Conservation (phyloP, 106 monocot genomes). For the Platanthera zijinensis region DNA sequence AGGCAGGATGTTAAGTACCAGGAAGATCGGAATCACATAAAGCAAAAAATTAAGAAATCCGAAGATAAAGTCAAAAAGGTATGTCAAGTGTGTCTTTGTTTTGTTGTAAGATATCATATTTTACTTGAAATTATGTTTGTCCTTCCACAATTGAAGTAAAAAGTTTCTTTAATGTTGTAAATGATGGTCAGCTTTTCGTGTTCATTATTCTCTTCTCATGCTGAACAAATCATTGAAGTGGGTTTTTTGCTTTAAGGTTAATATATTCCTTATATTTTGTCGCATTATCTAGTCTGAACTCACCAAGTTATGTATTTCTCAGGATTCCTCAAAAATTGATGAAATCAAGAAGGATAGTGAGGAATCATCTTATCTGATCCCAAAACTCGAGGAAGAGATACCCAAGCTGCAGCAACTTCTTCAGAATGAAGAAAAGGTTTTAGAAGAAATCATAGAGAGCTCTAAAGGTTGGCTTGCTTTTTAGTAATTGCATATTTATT, state of each 20-base stretch:
- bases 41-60: conserved; percentile 80
- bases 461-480: conserved; percentile 48
- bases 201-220: background rate
- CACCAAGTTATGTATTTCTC: conserved; percentile 11
- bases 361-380: conserved; percentile 59
- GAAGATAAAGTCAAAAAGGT: conserved; percentile 84
- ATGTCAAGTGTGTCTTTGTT: background rate
- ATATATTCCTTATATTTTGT: background rate
- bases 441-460: conserved; percentile 74
- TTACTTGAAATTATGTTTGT: background rate
- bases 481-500: background rate
- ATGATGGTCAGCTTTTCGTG: background rate
- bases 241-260: background rate
- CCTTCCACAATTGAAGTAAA: background rate
- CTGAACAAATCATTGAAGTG: background rate
- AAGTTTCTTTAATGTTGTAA: background rate
- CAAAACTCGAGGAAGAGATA: conserved; percentile 77
- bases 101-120: background rate
- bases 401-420: conserved; percentile 72
- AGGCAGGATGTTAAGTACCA: conserved; percentile 73
- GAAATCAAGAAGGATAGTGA: conserved; percentile 58
- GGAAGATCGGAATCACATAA: conserved; percentile 90
- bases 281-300: background rate
- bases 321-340: conserved; percentile 71
- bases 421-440: conserved; percentile 58